Base-by-base conservation (phyloP, 331 rosid genomes). In the Cydonia oblonga region DNA sequence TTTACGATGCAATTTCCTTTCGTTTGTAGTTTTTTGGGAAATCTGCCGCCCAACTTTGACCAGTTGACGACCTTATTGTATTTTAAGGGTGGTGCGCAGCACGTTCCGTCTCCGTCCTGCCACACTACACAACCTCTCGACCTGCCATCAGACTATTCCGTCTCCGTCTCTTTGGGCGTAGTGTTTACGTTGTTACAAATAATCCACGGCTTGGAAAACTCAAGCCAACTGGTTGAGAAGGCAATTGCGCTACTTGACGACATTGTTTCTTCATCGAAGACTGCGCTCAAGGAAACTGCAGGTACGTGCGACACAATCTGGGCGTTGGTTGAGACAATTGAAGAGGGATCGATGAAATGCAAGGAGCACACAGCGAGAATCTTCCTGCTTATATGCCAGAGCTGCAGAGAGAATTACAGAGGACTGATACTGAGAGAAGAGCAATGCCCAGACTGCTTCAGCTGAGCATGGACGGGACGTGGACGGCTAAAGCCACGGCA, bases 341-440 rank as follows among this genome's bases (percentile, higher is more conserved):
- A 89, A 75, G 93, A 87, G 64, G 96, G 92, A 2, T 79, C 96
- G 9, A 67, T 29, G 25, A 75, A 78, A 23, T 83, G 90, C 52
- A 79, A 84, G 84, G 93, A 91, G 80, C 86, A 89, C 9, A 89
- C 97, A 3, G 92, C 82, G 60, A 78, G 89, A 33, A 82, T 91
- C 67, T 80, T 89, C 54, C 78, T 89, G 5, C 74, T 76, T 51
- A 80, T 91, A 78, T 89, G 96, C 73, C 84, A 80, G 64, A 89
- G 90, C 59, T 80, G 96, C 65, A 80, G 97, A 77, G 96, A 91
- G 33, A 91, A 76, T 40, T 91, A 87, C 79, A 83, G 93, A 80
- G 93, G 78, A 52, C 6, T 84, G 84, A 87, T 91, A 16, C 64
- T 91, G 69, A 79, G 83, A 75, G 92, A 87, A 52, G 96, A 96